Conservation (phyloP, 306 rosid species). For the Aeschynomene evenia region DNA sequence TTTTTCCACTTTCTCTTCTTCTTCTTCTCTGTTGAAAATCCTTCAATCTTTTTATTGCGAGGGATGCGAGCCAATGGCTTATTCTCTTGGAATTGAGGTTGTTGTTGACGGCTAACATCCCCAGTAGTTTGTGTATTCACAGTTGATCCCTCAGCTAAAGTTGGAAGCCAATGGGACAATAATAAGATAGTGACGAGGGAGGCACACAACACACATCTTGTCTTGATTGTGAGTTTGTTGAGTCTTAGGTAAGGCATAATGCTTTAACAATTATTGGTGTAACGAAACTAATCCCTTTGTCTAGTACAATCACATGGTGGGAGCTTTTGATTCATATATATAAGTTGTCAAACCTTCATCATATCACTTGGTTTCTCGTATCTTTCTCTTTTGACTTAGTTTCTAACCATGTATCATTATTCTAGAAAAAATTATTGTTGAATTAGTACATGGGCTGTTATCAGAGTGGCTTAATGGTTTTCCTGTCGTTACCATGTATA, state of each 20-base stretch:
- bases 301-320: background rate
- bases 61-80: background rate
- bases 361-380: background rate
- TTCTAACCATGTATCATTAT: background rate
- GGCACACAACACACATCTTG: background rate
- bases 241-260: background rate
- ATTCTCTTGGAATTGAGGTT: background rate
- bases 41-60: background rate
- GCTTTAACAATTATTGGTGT: background rate
- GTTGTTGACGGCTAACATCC: background rate
- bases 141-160: background rate
- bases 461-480: too few species aligned
- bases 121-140: background rate
- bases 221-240: background rate
- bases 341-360: background rate
- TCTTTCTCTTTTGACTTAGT: background rate
- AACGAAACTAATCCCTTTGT: background rate
- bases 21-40: background rate
- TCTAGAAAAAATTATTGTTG: too few species aligned
- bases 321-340: background rate
- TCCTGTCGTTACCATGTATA: too few species aligned
- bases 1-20: slow-evolving; percentile 6
- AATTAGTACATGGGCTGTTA: too few species aligned
- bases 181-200: background rate
- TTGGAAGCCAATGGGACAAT: background rate